Base-by-base conservation (phyloP, 495 filamentous ascomycete genomes). In the Lindgomyces ingoldianus region DNA sequence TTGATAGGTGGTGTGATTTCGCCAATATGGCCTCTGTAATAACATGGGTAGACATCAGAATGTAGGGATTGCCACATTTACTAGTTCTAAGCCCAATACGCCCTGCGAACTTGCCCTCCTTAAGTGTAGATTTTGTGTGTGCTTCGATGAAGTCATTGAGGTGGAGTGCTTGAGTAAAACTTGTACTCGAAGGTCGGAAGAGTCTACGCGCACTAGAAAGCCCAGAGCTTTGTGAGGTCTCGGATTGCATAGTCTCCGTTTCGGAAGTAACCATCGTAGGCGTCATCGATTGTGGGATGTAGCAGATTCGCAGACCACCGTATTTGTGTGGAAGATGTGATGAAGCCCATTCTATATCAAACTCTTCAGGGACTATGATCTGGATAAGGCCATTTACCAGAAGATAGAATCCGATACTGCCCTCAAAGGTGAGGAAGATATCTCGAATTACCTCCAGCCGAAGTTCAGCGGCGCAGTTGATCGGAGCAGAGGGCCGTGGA, bases 391-490 rank as follows among this genome's bases (percentile, higher is more conserved):
- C 33, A 14, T 39, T 39, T 14, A 39, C 6, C 6, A 39, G 33
- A 39, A 39, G 33, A 39, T 6, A 39, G 14, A 39, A 39, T 14
- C 33, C 33, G n/a, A 57, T 56, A n/a, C 51, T 57, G 4, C 60
- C 52, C 25, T 47, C 60, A 42, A 64, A 64, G 14, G 44, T 57
- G 21, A 56, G 44, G n/a, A 64, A 64, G n/a, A 64, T 14, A 44
- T 64, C 60, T 6, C 45, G 51, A 4, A 64, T 42, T 22, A 51
- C 29, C 14, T 64, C 60, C 18, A 42, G 24, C 0, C 25, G 25
- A n/a, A 64, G 24, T 39, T 56, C 46, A 11, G 26, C 52, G 1
- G 51, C 50, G 60, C 52, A 64, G 33, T 64, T 52, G 0, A 64
- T 33, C 4, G 51, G 60, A 4, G 60, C n/a, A 0, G 51, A 56